Evolutionary conservation across 495 filamentous ascomycete species (phyloP).

Genomic region (Sordaria brevicollis): DNA sequence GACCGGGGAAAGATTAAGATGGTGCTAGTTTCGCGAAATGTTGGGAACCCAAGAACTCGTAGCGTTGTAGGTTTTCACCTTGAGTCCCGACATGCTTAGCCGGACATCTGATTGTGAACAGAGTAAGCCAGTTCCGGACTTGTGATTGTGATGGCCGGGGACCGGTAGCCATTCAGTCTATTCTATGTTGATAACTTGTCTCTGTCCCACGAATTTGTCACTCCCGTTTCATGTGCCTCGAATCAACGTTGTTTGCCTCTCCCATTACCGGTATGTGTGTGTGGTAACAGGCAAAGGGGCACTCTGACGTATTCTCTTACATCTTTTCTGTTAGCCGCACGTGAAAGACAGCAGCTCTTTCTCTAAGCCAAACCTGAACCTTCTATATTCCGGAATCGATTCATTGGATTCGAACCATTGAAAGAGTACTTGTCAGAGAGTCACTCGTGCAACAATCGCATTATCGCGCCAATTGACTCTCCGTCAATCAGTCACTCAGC

Average conservation of each 20-base stretch:
- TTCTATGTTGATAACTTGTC: neutral
- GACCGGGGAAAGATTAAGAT: neutral
- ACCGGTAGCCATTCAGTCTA: neutral
- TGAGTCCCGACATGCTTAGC: neutral
- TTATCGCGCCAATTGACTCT: neutral
- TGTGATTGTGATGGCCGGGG: neutral
- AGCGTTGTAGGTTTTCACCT: no score
- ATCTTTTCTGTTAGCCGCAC: neutral
- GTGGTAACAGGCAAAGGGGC: neutral
- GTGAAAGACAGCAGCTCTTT: neutral
- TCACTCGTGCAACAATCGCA: neutral
- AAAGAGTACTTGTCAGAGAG: neutral
- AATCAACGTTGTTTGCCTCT: neutral
- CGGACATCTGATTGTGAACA: neutral
- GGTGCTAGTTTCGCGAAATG: neutral
- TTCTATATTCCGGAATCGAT: neutral
- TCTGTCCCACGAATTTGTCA: neutral
- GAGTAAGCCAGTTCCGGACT: neutral
- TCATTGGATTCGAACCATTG: neutral
- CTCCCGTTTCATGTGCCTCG: neutral
- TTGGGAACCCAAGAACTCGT: no score
- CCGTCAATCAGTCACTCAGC: neutral
- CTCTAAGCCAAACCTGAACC: neutral
- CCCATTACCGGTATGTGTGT: no score
- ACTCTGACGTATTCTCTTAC: constrained; percentile 1